Evolutionary conservation across 306 rosid species (phyloP).

Genomic region (Cucumis cinereus): DNA sequence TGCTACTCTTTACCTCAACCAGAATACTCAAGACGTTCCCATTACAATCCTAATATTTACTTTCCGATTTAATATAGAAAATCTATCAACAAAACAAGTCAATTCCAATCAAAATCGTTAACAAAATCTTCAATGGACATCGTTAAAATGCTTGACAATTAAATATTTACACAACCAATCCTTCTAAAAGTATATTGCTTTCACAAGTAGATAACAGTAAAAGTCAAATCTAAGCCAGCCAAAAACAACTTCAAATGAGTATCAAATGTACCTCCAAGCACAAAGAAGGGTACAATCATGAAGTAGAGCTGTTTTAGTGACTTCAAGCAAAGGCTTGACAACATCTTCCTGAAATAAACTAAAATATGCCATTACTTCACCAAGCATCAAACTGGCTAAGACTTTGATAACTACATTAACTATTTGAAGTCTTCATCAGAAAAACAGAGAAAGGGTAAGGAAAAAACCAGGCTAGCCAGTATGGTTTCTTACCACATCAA

Average conservation of each 20-base stretch:
- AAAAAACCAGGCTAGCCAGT: not conserved
- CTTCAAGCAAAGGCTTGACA: slow-evolving; percentile 82
- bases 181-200: not conserved
- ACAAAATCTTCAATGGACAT: not conserved
- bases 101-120: not conserved
- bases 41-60: not conserved
- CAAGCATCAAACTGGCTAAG: not conserved
- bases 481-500: slow-evolving; percentile 65
- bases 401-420: not conserved
- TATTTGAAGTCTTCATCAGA: not conserved
- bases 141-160: not conserved
- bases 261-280: slow-evolving; percentile 73
- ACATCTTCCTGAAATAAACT: slow-evolving; percentile 76
- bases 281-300: slow-evolving; percentile 88
- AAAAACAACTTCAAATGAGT: slow-evolving; percentile 5
- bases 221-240: not conserved
- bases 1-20: not conserved
- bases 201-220: not conserved
- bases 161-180: not conserved
- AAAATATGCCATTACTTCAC: not conserved
- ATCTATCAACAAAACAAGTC: not conserved
- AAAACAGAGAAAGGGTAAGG: slow-evolving; percentile 1
- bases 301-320: slow-evolving; percentile 91
- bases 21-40: not conserved
- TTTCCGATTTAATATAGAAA: not conserved